Evolutionary conservation across 148 eudicot species (phyloP).

Genomic region (Cornus suecica): DNA sequence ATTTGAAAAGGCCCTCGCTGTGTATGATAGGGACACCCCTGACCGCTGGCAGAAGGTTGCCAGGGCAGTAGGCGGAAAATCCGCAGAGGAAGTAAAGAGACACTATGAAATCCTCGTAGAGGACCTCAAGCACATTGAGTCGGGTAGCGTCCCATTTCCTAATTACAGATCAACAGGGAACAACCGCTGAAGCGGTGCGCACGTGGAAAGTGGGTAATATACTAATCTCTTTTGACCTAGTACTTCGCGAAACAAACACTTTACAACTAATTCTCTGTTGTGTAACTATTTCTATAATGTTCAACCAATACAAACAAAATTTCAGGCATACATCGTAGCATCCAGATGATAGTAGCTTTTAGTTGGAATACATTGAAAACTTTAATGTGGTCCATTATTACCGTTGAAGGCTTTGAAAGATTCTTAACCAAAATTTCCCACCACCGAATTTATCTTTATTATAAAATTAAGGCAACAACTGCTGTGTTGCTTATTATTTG

Average conservation of each 20-base stretch:
- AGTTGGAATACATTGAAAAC: background rate
- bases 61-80: conserved; percentile 50
- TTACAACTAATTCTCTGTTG: background rate
- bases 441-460: background rate
- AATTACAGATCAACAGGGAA: conserved; percentile 34
- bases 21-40: conserved; percentile 51
- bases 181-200: conserved; percentile 6
- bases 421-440: background rate
- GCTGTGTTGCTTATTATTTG: background rate
- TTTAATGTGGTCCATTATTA: conserved; percentile 4
- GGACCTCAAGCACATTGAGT: conserved; percentile 54
- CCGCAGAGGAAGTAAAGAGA: conserved; percentile 60
- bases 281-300: background rate
- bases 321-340: background rate
- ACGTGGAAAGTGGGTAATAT: conserved; percentile 3
- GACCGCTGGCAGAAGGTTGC: conserved; percentile 75
- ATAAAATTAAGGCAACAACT: conserved; percentile 2
- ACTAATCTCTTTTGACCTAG: background rate
- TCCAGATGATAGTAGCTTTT: background rate
- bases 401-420: background rate
- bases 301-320: background rate
- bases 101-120: conserved; percentile 58
- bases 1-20: conserved; percentile 63
- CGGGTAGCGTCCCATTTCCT: conserved; percentile 51
- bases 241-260: background rate